phyloP scores from a whole-genome alignment of 495 filamentous ascomycete genomes.

The Penicillium verhagenii region DNA sequence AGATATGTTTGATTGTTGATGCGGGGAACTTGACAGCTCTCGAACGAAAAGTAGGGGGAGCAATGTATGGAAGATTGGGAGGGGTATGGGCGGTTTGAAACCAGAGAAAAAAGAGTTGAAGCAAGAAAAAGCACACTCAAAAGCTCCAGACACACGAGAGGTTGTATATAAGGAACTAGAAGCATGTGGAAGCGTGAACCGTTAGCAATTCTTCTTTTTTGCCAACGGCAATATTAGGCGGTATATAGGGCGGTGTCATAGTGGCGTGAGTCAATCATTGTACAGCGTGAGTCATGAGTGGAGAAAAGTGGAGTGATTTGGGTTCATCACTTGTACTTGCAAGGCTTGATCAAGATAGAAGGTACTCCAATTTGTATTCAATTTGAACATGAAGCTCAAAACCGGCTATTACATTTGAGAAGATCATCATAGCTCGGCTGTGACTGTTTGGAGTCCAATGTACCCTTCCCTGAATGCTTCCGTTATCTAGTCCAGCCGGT shows the following conservation, averaged over 20 bases:
- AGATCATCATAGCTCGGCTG: too few species aligned
- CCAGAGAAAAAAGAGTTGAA: not conserved
- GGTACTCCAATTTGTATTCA: too few species aligned
- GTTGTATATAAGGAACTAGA: not conserved
- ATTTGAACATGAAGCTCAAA: too few species aligned
- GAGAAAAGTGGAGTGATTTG: too few species aligned
- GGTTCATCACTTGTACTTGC: too few species aligned
- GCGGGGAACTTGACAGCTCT: not conserved
- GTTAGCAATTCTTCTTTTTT: too few species aligned
- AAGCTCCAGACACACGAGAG: not conserved
- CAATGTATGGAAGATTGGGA: not conserved
- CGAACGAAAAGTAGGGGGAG: not conserved
- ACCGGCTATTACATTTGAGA: too few species aligned
- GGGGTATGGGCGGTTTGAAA: not conserved
- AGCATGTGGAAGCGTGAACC: not conserved
- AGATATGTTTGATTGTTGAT: not conserved
- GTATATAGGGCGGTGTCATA: not conserved
- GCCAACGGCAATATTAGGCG: not conserved
- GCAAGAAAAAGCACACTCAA: not conserved
- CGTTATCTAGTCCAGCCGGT: too few species aligned
- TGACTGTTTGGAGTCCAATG: too few species aligned
- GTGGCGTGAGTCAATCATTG: not conserved
- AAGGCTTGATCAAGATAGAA: too few species aligned
- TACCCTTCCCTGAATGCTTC: too few species aligned
- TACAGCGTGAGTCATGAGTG: slow-evolving; percentile 3